Evolutionary conservation across 371 early-diverging fungal species (phyloP).

Genomic region (Amoeboaphelidium protococcarum): DNA sequence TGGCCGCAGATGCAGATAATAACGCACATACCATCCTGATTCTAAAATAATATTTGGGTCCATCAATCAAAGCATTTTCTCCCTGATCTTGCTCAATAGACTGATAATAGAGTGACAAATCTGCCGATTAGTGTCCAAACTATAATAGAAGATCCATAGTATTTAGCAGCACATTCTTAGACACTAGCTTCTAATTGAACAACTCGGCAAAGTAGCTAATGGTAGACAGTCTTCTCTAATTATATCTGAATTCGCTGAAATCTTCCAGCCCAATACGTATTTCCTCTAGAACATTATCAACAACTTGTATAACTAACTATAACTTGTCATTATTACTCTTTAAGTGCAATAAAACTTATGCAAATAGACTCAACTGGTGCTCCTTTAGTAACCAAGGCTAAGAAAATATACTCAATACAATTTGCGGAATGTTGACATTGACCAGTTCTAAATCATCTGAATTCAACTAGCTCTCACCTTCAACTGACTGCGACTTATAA

Average conservation of each 20-base stretch:
- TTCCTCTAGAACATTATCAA: slow-evolving; percentile 65
- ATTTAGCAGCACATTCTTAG: slow-evolving; percentile 46
- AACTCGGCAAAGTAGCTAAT: slow-evolving; percentile 69
- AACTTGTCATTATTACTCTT: too few relatives aligned
- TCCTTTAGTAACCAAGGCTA: too few relatives aligned
- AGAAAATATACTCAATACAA: slow-evolving; percentile 25
- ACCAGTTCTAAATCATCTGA: too few relatives aligned
- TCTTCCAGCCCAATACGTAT: slow-evolving; percentile 60
- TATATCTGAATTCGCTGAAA: slow-evolving; percentile 55
- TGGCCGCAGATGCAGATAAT: slow-evolving; percentile 62
- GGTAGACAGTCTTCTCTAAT: slow-evolving; percentile 56
- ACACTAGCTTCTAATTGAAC: slow-evolving; percentile 61
- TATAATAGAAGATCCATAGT: slow-evolving; percentile 52
- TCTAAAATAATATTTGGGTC: slow-evolving; percentile 73
- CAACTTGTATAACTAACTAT: slow-evolving; percentile 43
- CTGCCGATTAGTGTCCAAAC: slow-evolving; percentile 27
- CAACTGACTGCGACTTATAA: too few relatives aligned
- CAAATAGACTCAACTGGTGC: too few relatives aligned
- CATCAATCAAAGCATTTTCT: slow-evolving; percentile 36
- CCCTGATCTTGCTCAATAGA: slow-evolving; percentile 41
- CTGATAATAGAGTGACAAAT: slow-evolving; percentile 13
- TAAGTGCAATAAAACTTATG: too few relatives aligned
- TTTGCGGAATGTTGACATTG: slow-evolving; percentile 2
- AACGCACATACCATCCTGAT: slow-evolving; percentile 60
- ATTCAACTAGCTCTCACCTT: too few relatives aligned